Base-by-base conservation (phyloP, 2,329 filamentous ascomycete species). In the Magnaporthales sp. region DNA sequence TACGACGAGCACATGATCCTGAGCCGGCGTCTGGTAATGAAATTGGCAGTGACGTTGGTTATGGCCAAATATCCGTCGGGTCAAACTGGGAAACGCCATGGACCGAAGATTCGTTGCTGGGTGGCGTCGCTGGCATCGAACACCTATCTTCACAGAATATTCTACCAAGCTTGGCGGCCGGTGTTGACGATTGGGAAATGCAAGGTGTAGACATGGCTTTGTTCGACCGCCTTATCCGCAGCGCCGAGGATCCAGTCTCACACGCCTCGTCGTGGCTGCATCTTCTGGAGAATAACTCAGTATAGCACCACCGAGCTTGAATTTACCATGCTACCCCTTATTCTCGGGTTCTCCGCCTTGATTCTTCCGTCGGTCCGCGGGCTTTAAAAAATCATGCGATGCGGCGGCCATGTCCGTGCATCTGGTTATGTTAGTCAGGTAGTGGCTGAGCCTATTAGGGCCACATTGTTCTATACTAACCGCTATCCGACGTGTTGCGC, bases 121-220 rank as follows among this genome's bases (percentile, higher is more conserved):
- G 9, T 60, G 10, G 56, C 27, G 56, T 1, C 22, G 56, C 3
- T 19, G 56, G 22, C 56, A 26, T n/a, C 11, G 15, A 4, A 31
- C 15, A 19, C 11, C 11, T 19, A 15, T 29, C 22, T 27, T 31
- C 26, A 22, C n/a, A 15, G 29, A n/a, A n/a, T 3, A 9, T 62
- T 29, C 65, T 66, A 15, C 70, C 73, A 8, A 68, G 66, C 3
- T 27, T 73, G 22, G 64, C 72, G 3, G 71, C 70, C 2, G 69
- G 68, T 4, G 63, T 68, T 13, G 74, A 77, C 63, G 74, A 77
- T 56, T 77, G 75, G 75, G 70, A 72, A 0, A 75, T 77, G 31
- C 73, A 77, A 67, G 75, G 75, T 19, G 72, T 77, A 6, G 75
- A 77, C 66, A 72, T 72, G 67, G 75, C 75, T 3, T 76, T 77